These are phyloP conservation scores for Fragosphaeria purpurea DNA, from an alignment of 2,329 filamentous ascomycete genomes.

Conservation along the genomic window DNA sequence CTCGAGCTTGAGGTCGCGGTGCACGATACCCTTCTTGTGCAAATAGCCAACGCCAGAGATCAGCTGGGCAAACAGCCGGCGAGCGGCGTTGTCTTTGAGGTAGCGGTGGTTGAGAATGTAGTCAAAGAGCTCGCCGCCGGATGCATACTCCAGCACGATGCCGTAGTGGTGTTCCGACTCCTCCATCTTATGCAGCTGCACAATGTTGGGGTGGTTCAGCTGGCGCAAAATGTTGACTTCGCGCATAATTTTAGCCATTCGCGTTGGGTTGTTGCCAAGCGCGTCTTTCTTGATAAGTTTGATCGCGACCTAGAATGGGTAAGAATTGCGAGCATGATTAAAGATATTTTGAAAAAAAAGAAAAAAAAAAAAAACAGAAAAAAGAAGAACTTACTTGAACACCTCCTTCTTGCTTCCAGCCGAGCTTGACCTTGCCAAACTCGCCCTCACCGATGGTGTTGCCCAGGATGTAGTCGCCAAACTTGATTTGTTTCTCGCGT, in stretches of 20 bases:
- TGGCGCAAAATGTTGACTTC: conserved; percentile 87
- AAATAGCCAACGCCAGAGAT: conserved; percentile 95
- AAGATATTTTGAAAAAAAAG: background rate
- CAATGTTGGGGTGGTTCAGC: conserved; percentile 90
- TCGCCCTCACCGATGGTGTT: conserved; percentile 96
- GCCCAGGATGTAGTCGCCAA: conserved; percentile 91
- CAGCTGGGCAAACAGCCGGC: conserved; percentile 86
- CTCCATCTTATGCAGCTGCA: conserved; percentile 94
- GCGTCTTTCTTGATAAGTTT: conserved; percentile 92
- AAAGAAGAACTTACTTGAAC: conserved; percentile 49
- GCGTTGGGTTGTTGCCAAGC: conserved; percentile 76
- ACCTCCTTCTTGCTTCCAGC: conserved; percentile 92
- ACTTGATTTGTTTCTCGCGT: conserved; percentile 68
- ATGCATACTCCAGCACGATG: conserved; percentile 96
- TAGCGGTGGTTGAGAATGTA: conserved; percentile 97
- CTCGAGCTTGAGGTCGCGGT: conserved; percentile 92
- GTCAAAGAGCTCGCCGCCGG: conserved; percentile 93
- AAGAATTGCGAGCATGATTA: no score
- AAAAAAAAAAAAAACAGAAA: background rate
- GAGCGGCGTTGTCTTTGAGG: conserved; percentile 83
- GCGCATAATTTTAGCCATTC: conserved; percentile 92
- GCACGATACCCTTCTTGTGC: conserved; percentile 97
- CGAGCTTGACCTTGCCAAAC: conserved; percentile 97
- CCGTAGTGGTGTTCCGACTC: conserved; percentile 96
- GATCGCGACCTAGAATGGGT: conserved; percentile 67